A percentile compares a stretch with the other conserved stretches of the same genome.
These are phyloP conservation scores for Musa beccarii DNA, from an alignment of 176 grass and related monocot genomes.

Conservation along the genomic window DNA sequence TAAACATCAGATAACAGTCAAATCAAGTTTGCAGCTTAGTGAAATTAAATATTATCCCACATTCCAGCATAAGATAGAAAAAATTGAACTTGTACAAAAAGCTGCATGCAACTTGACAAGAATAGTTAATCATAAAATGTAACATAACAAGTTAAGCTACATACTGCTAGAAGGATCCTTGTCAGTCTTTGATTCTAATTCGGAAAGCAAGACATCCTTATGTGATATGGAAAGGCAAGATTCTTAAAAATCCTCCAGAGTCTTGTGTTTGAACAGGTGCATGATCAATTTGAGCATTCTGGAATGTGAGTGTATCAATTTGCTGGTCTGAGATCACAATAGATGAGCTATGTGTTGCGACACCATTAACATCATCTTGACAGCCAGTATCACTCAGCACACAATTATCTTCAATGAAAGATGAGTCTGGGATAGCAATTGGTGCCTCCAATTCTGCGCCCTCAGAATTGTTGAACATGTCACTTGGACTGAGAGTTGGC, in stretches of 20 bases:
- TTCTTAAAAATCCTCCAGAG: slow-evolving; percentile 38
- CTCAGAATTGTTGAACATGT: slow-evolving; percentile 35
- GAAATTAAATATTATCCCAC: neutral
- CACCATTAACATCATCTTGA: slow-evolving; percentile 19
- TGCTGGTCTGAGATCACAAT: neutral
- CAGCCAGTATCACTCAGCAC: slow-evolving; percentile 1
- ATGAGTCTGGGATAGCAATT: neutral
- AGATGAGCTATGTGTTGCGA: neutral
- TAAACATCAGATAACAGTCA: neutral
- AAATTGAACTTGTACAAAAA: neutral
- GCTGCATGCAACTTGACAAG: neutral
- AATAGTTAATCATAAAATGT: neutral
- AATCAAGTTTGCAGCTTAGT: no score
- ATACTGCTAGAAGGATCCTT: slow-evolving; percentile 33
- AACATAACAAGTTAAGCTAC: neutral
- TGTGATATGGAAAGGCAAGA: slow-evolving; percentile 38
- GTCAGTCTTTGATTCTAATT: slow-evolving; percentile 29
- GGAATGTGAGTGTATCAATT: slow-evolving; percentile 15
- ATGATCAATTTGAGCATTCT: slow-evolving; percentile 34
- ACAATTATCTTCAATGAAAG: neutral
- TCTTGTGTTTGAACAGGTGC: slow-evolving; percentile 25
- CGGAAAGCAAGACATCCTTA: slow-evolving; percentile 45
- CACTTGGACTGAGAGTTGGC: slow-evolving; percentile 13
- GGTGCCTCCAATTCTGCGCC: slow-evolving; percentile 9
- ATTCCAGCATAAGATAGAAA: neutral